phyloP scores from a whole-genome alignment of 2,329 filamentous ascomycete species.

The Phialophora expanda region DNA sequence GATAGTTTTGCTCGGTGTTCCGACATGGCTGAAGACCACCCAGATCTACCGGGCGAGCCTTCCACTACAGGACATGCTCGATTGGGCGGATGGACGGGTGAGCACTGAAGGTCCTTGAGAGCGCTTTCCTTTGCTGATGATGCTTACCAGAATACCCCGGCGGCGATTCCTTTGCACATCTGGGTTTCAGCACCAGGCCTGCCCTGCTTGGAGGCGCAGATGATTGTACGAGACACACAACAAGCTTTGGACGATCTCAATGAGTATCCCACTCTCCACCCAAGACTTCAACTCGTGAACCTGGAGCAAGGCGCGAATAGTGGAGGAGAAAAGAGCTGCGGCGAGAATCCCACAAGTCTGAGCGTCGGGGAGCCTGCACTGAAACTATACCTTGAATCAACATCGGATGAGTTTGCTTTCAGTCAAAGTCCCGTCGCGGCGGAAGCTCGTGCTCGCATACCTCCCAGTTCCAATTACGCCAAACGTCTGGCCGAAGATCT shows the following conservation, averaged over 20 bases:
- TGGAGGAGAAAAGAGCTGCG: slow-evolving; percentile 20
- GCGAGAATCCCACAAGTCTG: slow-evolving; percentile 40
- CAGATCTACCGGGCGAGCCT: slow-evolving; percentile 86
- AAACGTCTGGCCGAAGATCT: slow-evolving; percentile 77
- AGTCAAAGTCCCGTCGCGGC: slow-evolving; percentile 23
- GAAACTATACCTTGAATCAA: slow-evolving; percentile 70
- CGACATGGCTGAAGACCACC: slow-evolving; percentile 96
- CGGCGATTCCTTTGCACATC: slow-evolving; percentile 85
- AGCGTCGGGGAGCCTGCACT: slow-evolving; percentile 62
- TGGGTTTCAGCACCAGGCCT: slow-evolving; percentile 73
- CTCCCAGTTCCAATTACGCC: slow-evolving; percentile 12
- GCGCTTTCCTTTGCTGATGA: slow-evolving; percentile 13
- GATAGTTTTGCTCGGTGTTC: slow-evolving; percentile 80
- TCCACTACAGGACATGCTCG: slow-evolving; percentile 82
- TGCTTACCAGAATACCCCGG: slow-evolving; percentile 72
- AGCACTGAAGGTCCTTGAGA: slow-evolving; percentile 15
- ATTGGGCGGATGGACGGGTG: slow-evolving; percentile 91
- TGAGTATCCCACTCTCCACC: slow-evolving; percentile 81
- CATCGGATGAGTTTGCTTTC: slow-evolving; percentile 41
- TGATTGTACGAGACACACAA: slow-evolving; percentile 80
- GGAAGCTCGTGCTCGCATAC: slow-evolving; percentile 27
- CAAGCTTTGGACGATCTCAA: slow-evolving; percentile 84
- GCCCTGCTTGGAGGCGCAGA: slow-evolving; percentile 69
- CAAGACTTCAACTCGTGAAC: slow-evolving; percentile 70
- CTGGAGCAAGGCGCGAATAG: slow-evolving; percentile 11